Evolutionary conservation across 2,329 filamentous ascomycete species (phyloP), one percentile per base, ranked within the genome.

Genomic region (Ustilaginoidea virens): DNA sequence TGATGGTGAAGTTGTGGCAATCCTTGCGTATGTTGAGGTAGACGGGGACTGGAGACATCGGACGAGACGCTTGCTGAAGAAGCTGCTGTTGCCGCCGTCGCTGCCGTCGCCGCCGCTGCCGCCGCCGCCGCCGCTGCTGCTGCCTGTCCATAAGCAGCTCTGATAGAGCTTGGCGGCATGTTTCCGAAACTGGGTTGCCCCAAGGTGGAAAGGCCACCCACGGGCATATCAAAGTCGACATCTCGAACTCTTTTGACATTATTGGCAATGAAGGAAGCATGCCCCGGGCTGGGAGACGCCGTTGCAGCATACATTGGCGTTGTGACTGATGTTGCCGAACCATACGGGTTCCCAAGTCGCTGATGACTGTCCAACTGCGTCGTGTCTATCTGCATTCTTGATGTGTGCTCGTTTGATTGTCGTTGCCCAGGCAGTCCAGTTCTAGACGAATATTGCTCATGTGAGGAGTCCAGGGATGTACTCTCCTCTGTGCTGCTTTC

Each of bases 1-100:
- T 93, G 85, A 44, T 87, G 81, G 46, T 92, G 81, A 12, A 43
- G 24, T 13, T 39, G 40, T 7, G 37, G 36, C 4, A n/a, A n/a
- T n/a, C 31, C 29, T 14, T 30, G 32, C 5, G 17, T 11, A 8
- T 28, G 28, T n/a, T 33, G 29, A 15, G 28, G 21, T 10, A 35
- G 22, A 21, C 20, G 26, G 15, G n/a, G n/a, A n/a, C n/a, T n/a
- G n/a, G n/a, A n/a, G n/a, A n/a, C n/a, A n/a, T n/a, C n/a, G n/a
- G n/a, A n/a, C n/a, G n/a, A n/a, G n/a, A n/a, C n/a, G n/a, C n/a
- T n/a, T n/a, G n/a, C n/a, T n/a, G n/a, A n/a, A n/a, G n/a, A n/a
- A n/a, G n/a, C n/a, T n/a, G n/a, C n/a, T n/a, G n/a, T n/a, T n/a
- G n/a, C n/a, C n/a, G n/a, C n/a, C n/a, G n/a, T n/a, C n/a, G n/a